These are phyloP conservation scores for Medicago ruthenica DNA, from an alignment of 306 rosid genomes.

Conservation along the genomic window DNA sequence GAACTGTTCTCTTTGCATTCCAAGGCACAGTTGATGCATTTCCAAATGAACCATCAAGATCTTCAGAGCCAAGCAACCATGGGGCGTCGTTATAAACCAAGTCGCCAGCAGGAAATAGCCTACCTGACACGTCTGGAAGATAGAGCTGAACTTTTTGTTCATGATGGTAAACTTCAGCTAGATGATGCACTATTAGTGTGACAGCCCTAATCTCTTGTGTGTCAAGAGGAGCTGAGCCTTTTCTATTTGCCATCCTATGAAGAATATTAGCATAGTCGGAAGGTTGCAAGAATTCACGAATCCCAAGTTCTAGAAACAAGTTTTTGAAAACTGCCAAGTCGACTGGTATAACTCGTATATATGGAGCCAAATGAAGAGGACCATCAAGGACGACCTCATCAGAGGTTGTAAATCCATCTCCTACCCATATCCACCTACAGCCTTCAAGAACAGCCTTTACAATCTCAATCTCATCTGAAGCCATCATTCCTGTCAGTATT, in stretches of 20 bases:
- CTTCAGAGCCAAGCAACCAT: conserved; percentile 90
- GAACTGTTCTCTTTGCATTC: conserved; percentile 72
- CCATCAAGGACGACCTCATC: conserved; percentile 96
- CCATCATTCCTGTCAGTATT: conserved; percentile 71
- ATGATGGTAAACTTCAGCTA: conserved; percentile 78
- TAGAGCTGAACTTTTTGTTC: conserved; percentile 70
- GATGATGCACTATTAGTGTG: conserved; percentile 82
- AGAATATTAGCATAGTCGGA: conserved; percentile 82
- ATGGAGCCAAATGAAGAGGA: conserved; percentile 96
- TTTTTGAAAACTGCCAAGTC: conserved; percentile 94
- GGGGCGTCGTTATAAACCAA: conserved; percentile 98
- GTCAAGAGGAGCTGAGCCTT: conserved; percentile 86
- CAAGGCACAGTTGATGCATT: conserved; percentile 57
- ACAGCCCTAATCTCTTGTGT: conserved; percentile 86
- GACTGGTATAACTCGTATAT: conserved; percentile 88
- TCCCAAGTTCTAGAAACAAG: conserved; percentile 79
- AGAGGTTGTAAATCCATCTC: conserved; percentile 92
- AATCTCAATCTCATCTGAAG: conserved; percentile 94
- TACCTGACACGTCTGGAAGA: conserved; percentile 83
- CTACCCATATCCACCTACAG: conserved; percentile 97
- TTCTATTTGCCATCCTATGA: conserved; percentile 76
- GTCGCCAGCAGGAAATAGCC: conserved; percentile 73
- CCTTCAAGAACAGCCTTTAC: conserved; percentile 98
- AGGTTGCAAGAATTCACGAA: conserved; percentile 78
- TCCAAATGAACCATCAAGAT: conserved; percentile 63